Percentiles rank a stretch among this genome's conserved stretches.
phyloP scores from a whole-genome alignment of 2,329 filamentous ascomycete genomes.

The Phyllosticta paracitricarpa region DNA sequence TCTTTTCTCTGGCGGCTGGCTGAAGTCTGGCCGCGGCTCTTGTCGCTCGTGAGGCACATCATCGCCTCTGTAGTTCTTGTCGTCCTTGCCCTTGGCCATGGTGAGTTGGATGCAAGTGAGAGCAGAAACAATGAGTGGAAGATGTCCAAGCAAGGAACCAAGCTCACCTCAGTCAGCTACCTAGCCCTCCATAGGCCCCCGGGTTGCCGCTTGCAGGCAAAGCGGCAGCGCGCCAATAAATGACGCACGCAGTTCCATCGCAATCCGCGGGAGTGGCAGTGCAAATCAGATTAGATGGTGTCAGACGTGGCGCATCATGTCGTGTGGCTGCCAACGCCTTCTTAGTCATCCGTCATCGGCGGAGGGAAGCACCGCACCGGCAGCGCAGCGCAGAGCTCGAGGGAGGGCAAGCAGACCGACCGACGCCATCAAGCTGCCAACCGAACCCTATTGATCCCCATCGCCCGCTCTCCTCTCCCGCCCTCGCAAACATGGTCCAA shows the following conservation, averaged over 20 bases:
- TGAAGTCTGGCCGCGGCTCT: constrained; percentile 39
- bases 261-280: not conserved
- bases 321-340: not conserved
- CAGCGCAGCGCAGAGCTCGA: constrained; percentile 6
- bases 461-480: constrained; percentile 11
- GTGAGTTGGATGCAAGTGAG: not conserved
- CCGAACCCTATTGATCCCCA: constrained; percentile 10
- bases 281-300: not conserved
- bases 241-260: not conserved
- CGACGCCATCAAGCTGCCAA: constrained; percentile 4
- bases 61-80: constrained; percentile 14
- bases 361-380: not conserved
- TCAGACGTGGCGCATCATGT: not conserved
- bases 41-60: constrained; percentile 33
- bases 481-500: constrained; percentile 38
- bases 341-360: not conserved
- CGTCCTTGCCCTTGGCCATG: constrained; percentile 31
- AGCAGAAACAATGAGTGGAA: not conserved
- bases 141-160: not conserved
- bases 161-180: not conserved
- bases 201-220: not conserved
- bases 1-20: constrained; percentile 35
- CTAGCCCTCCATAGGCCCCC: not conserved
- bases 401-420: not conserved
- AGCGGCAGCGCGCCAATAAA: not conserved